Evolutionary conservation across 768 basidiomycete genomes (phyloP).

Genomic region (Cytidiella melzeri): DNA sequence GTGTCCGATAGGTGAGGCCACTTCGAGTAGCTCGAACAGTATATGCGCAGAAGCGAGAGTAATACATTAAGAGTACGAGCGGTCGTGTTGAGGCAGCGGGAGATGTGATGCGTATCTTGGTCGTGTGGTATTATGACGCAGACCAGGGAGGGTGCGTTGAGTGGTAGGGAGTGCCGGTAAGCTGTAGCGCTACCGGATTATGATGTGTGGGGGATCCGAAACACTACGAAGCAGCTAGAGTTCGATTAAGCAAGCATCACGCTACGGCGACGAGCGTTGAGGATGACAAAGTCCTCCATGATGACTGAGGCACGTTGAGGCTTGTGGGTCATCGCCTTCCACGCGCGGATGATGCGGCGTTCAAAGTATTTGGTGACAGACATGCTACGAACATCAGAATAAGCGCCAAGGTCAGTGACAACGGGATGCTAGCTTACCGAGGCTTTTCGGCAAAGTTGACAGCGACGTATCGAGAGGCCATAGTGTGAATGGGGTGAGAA

Average conservation of each 20-base stretch:
- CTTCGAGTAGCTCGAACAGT: no score
- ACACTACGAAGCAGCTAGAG: no score
- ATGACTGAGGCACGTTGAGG: slow-evolving; percentile 47
- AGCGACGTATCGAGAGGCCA: slow-evolving; percentile 15
- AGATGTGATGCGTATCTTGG: no score
- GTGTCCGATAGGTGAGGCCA: no score
- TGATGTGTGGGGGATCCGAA: no score
- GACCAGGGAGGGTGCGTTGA: no score
- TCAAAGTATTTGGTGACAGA: slow-evolving; percentile 44
- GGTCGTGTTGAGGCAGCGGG: no score
- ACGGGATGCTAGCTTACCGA: slow-evolving; percentile 12
- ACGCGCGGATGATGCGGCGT: slow-evolving; percentile 51
- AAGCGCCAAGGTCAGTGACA: not conserved
- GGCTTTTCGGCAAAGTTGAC: slow-evolving; percentile 15
- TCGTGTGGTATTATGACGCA: no score
- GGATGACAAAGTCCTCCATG: slow-evolving; percentile 55
- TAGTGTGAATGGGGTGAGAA: not conserved
- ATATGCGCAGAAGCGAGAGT: no score
- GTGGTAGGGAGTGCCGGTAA: no score
- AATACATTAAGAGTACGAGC: no score
- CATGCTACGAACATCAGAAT: slow-evolving; percentile 9
- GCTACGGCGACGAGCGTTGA: slow-evolving; percentile 52
- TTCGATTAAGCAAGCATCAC: slow-evolving; percentile 34
- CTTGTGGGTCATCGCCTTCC: slow-evolving; percentile 56
- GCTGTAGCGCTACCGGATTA: no score